phyloP scores from a whole-genome alignment of 2,329 filamentous ascomycete genomes.

The Paraphoma chrysanthemicola region DNA sequence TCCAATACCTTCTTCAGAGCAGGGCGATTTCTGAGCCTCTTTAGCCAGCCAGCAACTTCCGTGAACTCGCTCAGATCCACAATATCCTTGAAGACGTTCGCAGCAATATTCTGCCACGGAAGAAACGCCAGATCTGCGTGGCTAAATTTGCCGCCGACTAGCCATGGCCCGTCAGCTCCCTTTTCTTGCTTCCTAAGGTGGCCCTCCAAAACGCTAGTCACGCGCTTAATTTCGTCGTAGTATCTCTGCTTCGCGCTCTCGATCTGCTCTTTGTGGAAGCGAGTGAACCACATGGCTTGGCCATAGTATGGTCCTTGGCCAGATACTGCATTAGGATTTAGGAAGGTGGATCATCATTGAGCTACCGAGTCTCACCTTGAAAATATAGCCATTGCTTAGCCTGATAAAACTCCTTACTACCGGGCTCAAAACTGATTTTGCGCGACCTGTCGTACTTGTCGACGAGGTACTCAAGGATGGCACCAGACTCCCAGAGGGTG shows the following conservation, averaged over 20 bases:
- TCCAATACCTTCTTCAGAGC: constrained; percentile 1
- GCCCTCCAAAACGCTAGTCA: constrained; percentile 55
- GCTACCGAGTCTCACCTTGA: constrained; percentile 35
- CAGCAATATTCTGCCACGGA: constrained; percentile 25
- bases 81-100: not conserved
- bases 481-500: constrained; percentile 55
- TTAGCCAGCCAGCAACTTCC: constrained; percentile 24
- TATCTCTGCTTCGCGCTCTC: constrained; percentile 57
- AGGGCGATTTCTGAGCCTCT: constrained; percentile 10
- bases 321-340: constrained; percentile 13
- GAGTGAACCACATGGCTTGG: constrained; percentile 47
- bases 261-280: constrained; percentile 52
- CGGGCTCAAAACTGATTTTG: constrained; percentile 45
- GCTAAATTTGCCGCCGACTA: constrained; percentile 35
- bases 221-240: constrained; percentile 54
- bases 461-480: constrained; percentile 54
- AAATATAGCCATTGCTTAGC: constrained; percentile 56
- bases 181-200: constrained; percentile 41
- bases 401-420: constrained; percentile 46
- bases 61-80: constrained; percentile 21
- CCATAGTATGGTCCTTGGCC: constrained; percentile 58
- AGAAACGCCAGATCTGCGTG: constrained; percentile 38
- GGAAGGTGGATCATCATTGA: not conserved
- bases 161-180: constrained; percentile 32
- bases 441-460: constrained; percentile 53